Evolutionary conservation across 306 rosid species (phyloP).

Genomic region (Adenanthera pavonina): DNA sequence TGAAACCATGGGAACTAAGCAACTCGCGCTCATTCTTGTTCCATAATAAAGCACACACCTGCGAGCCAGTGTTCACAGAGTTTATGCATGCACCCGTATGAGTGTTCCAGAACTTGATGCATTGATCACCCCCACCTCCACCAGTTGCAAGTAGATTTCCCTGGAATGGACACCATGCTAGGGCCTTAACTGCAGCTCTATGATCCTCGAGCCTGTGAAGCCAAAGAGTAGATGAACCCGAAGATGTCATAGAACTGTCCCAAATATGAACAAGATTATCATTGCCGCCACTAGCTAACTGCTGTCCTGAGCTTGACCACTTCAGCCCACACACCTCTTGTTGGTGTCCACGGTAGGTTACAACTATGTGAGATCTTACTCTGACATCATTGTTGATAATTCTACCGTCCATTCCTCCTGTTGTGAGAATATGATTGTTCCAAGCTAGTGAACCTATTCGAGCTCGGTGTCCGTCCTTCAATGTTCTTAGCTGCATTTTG

Average conservation of each 20-base stretch:
- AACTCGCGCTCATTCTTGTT: conserved; percentile 75
- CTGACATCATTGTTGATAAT: conserved; percentile 66
- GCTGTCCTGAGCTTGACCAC: conserved; percentile 68
- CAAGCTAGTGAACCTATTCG: conserved; percentile 66
- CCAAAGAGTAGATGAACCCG: conserved; percentile 60
- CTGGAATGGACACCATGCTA: conserved; percentile 77
- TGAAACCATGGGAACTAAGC: conserved; percentile 74
- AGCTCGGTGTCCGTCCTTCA: conserved; percentile 57
- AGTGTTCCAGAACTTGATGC: conserved; percentile 71
- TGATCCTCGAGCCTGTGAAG: conserved; percentile 67
- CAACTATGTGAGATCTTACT: conserved; percentile 59
- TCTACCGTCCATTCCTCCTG: conserved; percentile 65
- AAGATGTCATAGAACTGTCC: conserved; percentile 61
- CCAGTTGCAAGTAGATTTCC: conserved; percentile 61
- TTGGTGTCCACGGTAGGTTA: conserved; percentile 64
- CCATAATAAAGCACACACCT: conserved; percentile 68
- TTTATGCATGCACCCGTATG: conserved; percentile 74
- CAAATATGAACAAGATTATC: conserved; percentile 67
- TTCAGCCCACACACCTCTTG: conserved; percentile 70
- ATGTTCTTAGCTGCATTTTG: conserved; percentile 55
- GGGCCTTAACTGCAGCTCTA: conserved; percentile 67
- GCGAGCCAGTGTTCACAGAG: conserved; percentile 66
- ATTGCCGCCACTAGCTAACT: conserved; percentile 71
- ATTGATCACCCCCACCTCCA: conserved; percentile 62
- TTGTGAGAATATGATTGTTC: conserved; percentile 64